Evolutionary conservation across 176 grass and related monocot genomes (phyloP), one percentile per base, ranked within the genome.

Genomic region (Rhynchospora tenuis): DNA sequence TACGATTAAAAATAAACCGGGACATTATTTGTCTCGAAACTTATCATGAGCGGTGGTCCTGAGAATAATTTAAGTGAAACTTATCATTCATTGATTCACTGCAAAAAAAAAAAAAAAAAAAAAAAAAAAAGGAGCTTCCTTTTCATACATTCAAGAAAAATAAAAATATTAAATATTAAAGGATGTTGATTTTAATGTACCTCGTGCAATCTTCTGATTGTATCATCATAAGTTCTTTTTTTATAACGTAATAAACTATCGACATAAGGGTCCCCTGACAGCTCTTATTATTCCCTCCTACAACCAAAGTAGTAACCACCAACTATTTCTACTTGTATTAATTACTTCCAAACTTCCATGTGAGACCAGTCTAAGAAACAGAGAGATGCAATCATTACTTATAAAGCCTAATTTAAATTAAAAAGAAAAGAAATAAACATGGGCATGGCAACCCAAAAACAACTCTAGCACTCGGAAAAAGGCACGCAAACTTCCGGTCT

Each of bases 221-320:
- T 52, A 12, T 52, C 46, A 7, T 26, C 45, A 52, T 12, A 27
- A 12, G 50, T 74, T 52, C 52, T 7, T 27, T 6, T n/a, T n/a
- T 5, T 59, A n/a, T 4, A 42, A n/a, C 15, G n/a, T 13, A 45
- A 42, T 3, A 23, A 15, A n/a, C 4, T 23, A 54, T 11, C 3
- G 77, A 2, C 58, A 82, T 11, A 65, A 24, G 42, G 60, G 22
- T 24, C 59, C 80, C 14, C 11, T 64, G 80, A 45, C 80, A 82
- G 80, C 80, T 82, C 60, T 67, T 51, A 82, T 46, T 64, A 67
- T 82, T 67, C 62, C 43, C 20, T 66, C 7, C 8, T 14, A 15
- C 80, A 67, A 27, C 45, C 60, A 82, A 28, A 82, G 1, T 67
- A 27, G 13, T 29, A 23, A 81, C 62, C 23, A 38, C 3, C 59